Evolutionary conservation across 306 rosid genomes (phyloP), one percentile per base, ranked within the genome.

Genomic region (Trichosanthes cucumerina): DNA sequence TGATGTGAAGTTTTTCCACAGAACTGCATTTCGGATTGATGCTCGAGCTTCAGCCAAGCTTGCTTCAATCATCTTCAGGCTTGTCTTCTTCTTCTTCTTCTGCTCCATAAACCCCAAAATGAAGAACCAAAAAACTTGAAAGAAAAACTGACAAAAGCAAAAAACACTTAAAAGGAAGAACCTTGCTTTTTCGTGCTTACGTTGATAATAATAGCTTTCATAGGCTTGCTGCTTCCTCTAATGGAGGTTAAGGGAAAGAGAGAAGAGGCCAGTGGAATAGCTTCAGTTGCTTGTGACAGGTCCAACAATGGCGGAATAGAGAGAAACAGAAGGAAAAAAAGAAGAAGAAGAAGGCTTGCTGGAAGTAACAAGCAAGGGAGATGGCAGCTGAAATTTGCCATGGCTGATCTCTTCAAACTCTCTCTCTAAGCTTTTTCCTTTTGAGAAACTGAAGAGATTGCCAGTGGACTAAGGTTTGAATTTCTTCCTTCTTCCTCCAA

Each of bases 21-120:
- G 28, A 68, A 82, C 75, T 0, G 89, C 95, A 50, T 56, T 81
- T 0, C 50, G 56, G 69, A 92, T 90, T 1, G 89, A 86, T 5
- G 34, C 85, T 74, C 97, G 83, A 6, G 93, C 95, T 80, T 83
- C 81, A 1, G 81, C 87, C 84, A 90, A 84, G 0, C 83, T 88
- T 44, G 82, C 79, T 87, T 92, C 97, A 1, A 83, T 83, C 75
- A 79, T 88, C 80, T 31, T 7, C 28, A 74, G 28, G 23, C 58
- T 26, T 2, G 58, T 24, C 39, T 24, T 71, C 57, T 39, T 62
- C 21, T 39, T 62, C 21, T 62, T 9, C 53, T 62, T 9, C 53
- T 77, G 28, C 38, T 81, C 16, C 54, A 28, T 13, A 46, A 46
- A 24, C 33, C 39, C 19, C 54, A 44, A 6, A 28, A 8, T 15